A percentile compares a stretch with the other conserved stretches of the same genome.
phyloP scores from a whole-genome alignment of 176 grass and related monocot species.

The Paspalum notatum region DNA sequence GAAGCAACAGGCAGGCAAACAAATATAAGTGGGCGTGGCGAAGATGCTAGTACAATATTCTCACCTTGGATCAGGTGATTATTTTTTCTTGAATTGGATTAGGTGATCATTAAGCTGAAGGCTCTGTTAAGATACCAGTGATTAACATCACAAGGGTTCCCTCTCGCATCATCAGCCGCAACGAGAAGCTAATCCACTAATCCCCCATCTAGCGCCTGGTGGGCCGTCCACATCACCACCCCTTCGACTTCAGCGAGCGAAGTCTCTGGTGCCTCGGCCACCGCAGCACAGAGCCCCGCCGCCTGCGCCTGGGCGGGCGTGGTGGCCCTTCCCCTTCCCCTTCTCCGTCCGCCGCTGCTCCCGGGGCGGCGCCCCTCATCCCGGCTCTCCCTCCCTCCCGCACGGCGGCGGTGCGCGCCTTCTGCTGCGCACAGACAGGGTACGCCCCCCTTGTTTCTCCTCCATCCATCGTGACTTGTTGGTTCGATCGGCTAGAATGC shows the following conservation, averaged over 20 bases:
- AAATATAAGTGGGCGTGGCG: too few relatives aligned
- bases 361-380: background rate
- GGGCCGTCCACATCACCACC: conserved; percentile 22
- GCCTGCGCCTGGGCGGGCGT: background rate
- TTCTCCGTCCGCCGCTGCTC: background rate
- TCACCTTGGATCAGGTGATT: too few relatives aligned
- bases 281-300: background rate
- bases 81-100: too few relatives aligned
- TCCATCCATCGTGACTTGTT: background rate
- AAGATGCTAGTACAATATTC: too few relatives aligned
- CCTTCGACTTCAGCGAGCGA: background rate
- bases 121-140: too few relatives aligned
- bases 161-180: too few relatives aligned
- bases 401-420: background rate
- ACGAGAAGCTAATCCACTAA: too few relatives aligned
- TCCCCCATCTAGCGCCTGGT: background rate
- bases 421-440: background rate
- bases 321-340: background rate
- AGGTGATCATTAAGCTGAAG: too few relatives aligned
- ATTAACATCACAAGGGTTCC: too few relatives aligned
- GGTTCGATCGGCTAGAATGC: background rate
- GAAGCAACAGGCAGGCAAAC: too few relatives aligned
- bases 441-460: background rate
- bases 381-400: background rate
- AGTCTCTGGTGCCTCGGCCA: conserved; percentile 19